Conservation (phyloP, 192 early-diverging fungal species). For the Coemansia sp. region DNA sequence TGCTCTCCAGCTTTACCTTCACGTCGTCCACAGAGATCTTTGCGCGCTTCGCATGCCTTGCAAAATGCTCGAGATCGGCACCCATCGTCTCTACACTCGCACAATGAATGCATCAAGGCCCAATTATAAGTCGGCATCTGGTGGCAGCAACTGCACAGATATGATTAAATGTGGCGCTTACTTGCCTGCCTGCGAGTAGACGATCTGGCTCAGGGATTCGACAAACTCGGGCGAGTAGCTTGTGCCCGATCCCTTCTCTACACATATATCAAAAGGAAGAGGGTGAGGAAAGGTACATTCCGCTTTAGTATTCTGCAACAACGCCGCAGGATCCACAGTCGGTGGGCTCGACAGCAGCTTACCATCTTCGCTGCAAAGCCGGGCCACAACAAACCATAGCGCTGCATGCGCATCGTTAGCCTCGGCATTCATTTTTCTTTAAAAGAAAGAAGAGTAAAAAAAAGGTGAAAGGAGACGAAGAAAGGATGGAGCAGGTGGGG, state of each 20-base stretch:
- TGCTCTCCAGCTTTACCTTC: constrained; percentile 14
- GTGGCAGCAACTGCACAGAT: neutral
- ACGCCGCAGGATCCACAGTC: neutral
- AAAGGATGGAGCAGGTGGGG: neutral
- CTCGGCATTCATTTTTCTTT: constrained; percentile 28
- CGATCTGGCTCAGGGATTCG: constrained; percentile 41
- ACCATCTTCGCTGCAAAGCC: constrained; percentile 39
- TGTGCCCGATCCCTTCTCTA: constrained; percentile 27
- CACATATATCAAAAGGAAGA: neutral
- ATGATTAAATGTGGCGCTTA: neutral
- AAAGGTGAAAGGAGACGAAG: neutral
- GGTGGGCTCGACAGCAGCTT: neutral
- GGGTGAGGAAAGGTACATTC: neutral
- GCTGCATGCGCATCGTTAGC: constrained; percentile 35
- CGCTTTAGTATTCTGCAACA: neutral
- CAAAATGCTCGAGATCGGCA: constrained; percentile 50
- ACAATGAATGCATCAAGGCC: neutral
- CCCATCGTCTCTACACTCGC: constrained; percentile 32
- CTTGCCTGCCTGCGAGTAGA: constrained; percentile 42
- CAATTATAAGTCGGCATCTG: neutral
- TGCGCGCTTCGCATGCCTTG: constrained; percentile 47
- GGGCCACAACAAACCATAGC: constrained; percentile 42
- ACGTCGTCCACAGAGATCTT: constrained; percentile 51
- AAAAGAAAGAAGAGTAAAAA: neutral
- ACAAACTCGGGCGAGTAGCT: constrained; percentile 40